These are phyloP conservation scores for Eleusine coracana DNA, from an alignment of 176 grass and related monocot genomes.

Conservation along the genomic window DNA sequence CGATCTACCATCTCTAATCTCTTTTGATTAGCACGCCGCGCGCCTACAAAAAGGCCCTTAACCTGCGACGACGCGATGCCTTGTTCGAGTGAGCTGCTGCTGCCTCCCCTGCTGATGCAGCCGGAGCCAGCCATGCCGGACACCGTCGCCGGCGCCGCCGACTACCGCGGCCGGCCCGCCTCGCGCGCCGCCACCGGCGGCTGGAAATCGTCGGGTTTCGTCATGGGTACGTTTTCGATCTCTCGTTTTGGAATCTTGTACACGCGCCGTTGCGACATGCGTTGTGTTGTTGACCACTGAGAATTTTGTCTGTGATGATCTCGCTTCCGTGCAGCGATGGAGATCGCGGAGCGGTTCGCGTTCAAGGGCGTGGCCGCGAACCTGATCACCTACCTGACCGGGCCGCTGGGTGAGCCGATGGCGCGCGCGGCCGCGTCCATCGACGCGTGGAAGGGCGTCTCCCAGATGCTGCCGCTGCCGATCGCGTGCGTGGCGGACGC, in stretches of 20 bases:
- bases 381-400: slow-evolving; percentile 78
- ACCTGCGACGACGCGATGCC: background rate
- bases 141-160: slow-evolving; percentile 46
- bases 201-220: slow-evolving; percentile 73
- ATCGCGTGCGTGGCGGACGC: slow-evolving; percentile 61
- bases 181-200: slow-evolving; percentile 64
- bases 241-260: background rate
- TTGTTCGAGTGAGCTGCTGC: slow-evolving; percentile 19
- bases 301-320: background rate
- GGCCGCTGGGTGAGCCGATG: slow-evolving; percentile 53
- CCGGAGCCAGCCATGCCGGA: slow-evolving; percentile 31
- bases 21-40: background rate
- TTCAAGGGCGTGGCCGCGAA: slow-evolving; percentile 65
- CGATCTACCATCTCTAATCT: background rate
- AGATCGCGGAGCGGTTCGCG: slow-evolving; percentile 71
- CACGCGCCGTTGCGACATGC: background rate
- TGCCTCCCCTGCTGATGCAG: background rate
- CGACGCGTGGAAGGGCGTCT: slow-evolving; percentile 59
- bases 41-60: slow-evolving; percentile 30
- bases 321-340: slow-evolving; percentile 42
- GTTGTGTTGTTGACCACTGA: background rate
- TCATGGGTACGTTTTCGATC: slow-evolving; percentile 59
- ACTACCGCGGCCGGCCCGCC: slow-evolving; percentile 53
- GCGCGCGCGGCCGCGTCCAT: slow-evolving; percentile 61
- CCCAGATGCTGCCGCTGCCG: slow-evolving; percentile 64